Percentiles rank a stretch among this genome's conserved stretches.
Evolutionary conservation across 192 early-diverging fungal genomes (phyloP).

Genomic region (Backusella mclennaniae): DNA sequence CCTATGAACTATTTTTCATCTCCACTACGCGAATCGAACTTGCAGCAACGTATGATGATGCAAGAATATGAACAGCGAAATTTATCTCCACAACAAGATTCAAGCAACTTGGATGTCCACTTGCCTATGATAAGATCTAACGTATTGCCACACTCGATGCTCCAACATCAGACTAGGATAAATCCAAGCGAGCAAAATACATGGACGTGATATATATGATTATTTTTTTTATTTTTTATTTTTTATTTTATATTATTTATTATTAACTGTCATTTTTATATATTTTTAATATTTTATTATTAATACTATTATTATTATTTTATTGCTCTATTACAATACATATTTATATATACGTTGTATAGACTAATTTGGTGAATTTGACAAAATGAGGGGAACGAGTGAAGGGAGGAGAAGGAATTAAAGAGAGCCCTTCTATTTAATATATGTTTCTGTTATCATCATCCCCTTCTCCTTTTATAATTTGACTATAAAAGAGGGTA

Average conservation of each 20-base stretch:
- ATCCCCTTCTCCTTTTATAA: neutral
- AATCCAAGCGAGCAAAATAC: neutral
- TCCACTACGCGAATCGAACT: neutral
- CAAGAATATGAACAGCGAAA: constrained; percentile 10
- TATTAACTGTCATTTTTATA: constrained; percentile 4
- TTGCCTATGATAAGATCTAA: neutral
- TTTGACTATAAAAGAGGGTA: neutral
- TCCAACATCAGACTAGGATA: neutral
- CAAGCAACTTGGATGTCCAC: neutral
- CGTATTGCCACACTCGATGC: neutral
- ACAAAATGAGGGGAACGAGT: neutral
- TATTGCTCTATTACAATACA: neutral
- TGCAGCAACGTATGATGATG: neutral
- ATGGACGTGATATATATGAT: neutral
- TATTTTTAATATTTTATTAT: neutral
- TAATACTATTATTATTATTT: neutral
- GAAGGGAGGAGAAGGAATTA: neutral
- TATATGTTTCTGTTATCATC: neutral
- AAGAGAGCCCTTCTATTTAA: neutral
- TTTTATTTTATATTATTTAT: neutral
- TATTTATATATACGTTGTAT: neutral
- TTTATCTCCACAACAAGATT: constrained; percentile 7
- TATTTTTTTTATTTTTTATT: neutral
- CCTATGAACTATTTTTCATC: neutral
- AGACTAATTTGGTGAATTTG: neutral